These are phyloP conservation scores for Rauvolfia tetraphylla DNA, from an alignment of 257 asterid species.

Conservation along the genomic window DNA sequence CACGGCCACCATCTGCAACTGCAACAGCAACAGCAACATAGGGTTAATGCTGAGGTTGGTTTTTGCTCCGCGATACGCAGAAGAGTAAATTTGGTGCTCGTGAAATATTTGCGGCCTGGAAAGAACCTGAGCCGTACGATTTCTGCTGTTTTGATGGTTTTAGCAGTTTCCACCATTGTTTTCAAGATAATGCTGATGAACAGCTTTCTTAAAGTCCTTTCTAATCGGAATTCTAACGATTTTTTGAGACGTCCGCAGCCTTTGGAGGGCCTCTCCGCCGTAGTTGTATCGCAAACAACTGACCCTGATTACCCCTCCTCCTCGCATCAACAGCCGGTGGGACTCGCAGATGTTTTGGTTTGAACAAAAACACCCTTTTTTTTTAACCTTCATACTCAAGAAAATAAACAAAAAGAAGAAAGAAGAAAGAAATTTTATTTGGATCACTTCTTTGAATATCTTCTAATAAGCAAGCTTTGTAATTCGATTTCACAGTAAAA, in stretches of 20 bases:
- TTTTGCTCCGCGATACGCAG: background rate
- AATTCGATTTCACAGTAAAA: too few species aligned
- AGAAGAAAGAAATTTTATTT: too few species aligned
- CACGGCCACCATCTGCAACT: background rate
- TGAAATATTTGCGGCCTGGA: conserved; percentile 23
- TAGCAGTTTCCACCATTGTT: conserved; percentile 25
- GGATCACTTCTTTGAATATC: too few species aligned
- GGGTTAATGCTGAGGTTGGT: background rate
- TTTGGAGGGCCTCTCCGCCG: background rate
- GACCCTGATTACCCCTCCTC: too few species aligned
- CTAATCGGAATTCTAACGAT: conserved; percentile 14
- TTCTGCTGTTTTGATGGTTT: conserved; percentile 19
- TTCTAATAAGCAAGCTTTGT: too few species aligned
- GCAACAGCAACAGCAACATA: too few species aligned
- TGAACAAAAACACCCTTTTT: background rate
- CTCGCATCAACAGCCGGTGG: conserved; percentile 17
- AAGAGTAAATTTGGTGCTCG: conserved; percentile 1
- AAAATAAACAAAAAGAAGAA: background rate
- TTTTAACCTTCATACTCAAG: background rate
- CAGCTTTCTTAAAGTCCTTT: conserved; percentile 19
- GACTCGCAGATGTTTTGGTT: background rate
- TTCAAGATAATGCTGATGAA: conserved; percentile 31
- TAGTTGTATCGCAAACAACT: background rate
- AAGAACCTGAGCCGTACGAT: conserved; percentile 27
- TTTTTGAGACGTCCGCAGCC: conserved; percentile 18